phyloP scores from a whole-genome alignment of 164 flowering plant genomes.

The Amborella trichopoda region DNA sequence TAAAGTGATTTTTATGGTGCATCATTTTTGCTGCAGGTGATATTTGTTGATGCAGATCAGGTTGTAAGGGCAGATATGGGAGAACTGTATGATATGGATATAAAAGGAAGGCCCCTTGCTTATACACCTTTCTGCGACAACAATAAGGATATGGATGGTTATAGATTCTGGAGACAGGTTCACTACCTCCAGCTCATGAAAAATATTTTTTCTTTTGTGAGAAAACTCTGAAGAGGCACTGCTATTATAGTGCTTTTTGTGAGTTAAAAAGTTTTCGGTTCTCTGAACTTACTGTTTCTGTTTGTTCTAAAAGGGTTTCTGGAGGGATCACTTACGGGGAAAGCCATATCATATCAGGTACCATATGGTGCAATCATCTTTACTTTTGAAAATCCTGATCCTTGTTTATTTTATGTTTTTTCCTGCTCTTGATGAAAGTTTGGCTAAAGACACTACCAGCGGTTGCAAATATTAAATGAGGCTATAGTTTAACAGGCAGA shows the following conservation, averaged over 20 bases:
- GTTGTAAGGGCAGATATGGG: conserved; percentile 94
- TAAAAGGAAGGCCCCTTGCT: conserved; percentile 87
- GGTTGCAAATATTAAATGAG: no score
- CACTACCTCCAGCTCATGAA: no score
- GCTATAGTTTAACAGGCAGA: no score
- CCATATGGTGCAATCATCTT: neutral
- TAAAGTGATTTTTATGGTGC: no score
- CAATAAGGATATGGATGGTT: conserved; percentile 99
- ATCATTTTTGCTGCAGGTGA: conserved; percentile 54
- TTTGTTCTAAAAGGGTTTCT: conserved; percentile 59
- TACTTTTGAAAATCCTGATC: no score
- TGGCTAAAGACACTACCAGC: no score
- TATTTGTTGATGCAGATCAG: conserved; percentile 99
- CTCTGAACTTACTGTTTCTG: conserved; percentile 1
- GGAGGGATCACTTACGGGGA: conserved; percentile 96
- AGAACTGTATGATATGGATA: conserved; percentile 96
- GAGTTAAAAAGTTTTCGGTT: neutral
- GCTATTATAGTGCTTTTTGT: neutral
- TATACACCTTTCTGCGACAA: conserved; percentile 98
- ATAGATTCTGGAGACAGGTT: conserved; percentile 98
- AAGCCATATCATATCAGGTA: conserved; percentile 94
- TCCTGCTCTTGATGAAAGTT: no score
- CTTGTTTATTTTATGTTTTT: no score
- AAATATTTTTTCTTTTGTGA: neutral
- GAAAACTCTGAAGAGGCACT: neutral